Evolutionary conservation across 2,329 filamentous ascomycete genomes (phyloP).

Genomic region (Claviceps arundinis): DNA sequence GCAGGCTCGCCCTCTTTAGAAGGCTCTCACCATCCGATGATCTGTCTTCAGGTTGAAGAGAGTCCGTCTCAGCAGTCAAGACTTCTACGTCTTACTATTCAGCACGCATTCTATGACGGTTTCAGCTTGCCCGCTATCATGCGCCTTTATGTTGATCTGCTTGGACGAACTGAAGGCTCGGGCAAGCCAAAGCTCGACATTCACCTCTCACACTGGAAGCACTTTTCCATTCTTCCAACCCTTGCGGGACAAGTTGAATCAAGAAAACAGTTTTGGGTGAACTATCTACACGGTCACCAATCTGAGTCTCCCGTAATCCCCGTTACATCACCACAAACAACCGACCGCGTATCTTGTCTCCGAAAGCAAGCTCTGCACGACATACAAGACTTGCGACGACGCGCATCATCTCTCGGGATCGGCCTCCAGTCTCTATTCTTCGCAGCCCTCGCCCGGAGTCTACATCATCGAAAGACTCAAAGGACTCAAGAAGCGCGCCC

Average conservation of each 20-base stretch:
- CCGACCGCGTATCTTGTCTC: constrained; percentile 22
- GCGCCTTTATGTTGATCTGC: constrained; percentile 10
- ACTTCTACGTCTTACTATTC: constrained; percentile 46
- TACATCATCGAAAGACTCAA: constrained; percentile 21
- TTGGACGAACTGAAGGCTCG: not conserved
- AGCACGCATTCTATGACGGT: constrained; percentile 83
- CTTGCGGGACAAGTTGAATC: constrained; percentile 3
- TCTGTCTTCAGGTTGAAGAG: constrained; percentile 9
- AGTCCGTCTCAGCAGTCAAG: constrained; percentile 6
- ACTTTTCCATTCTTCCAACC: constrained; percentile 8
- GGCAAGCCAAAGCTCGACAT: constrained; percentile 4
- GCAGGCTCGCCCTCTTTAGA: not conserved
- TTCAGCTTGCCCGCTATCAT: constrained; percentile 59
- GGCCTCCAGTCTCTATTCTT: constrained; percentile 65
- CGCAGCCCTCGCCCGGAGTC: constrained; percentile 48
- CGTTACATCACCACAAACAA: not conserved
- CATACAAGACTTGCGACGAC: constrained; percentile 16
- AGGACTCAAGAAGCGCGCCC: constrained; percentile 3
- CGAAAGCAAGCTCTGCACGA: constrained; percentile 31
- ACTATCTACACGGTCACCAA: constrained; percentile 20
- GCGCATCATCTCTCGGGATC: constrained; percentile 39
- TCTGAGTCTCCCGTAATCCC: not conserved
- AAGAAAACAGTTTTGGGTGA: constrained; percentile 27
- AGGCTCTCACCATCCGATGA: constrained; percentile 12
- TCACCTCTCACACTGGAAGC: constrained; percentile 15